Percentiles rank a stretch among this genome's conserved stretches.
Conservation (phyloP, 495 filamentous ascomycete genomes). For the Glonium stellatum region DNA sequence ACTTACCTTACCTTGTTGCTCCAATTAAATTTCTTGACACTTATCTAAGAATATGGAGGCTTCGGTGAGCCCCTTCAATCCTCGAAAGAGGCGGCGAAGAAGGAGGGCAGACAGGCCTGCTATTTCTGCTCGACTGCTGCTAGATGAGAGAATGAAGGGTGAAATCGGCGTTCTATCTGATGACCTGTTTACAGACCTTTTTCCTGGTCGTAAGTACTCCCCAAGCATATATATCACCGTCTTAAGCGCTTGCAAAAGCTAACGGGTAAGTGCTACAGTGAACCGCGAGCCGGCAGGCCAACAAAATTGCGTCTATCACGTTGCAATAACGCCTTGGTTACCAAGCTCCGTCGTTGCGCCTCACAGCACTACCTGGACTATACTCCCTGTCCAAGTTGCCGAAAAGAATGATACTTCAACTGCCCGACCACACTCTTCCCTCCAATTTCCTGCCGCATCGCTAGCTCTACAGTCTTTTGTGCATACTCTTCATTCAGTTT, state of each 20-base stretch:
- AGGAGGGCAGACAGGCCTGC: slow-evolving; percentile 48
- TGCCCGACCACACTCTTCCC: slow-evolving; percentile 60
- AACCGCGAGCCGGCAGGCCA: background rate
- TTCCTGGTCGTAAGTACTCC: slow-evolving; percentile 45
- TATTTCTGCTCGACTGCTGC: slow-evolving; percentile 54
- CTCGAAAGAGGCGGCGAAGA: slow-evolving; percentile 45
- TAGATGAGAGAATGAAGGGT: slow-evolving; percentile 80
- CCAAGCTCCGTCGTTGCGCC: slow-evolving; percentile 50
- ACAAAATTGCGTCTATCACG: slow-evolving; percentile 38
- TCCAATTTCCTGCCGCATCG: slow-evolving; percentile 76
- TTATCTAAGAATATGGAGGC: slow-evolving; percentile 12
- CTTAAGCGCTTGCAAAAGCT: background rate
- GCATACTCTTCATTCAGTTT: slow-evolving; percentile 42
- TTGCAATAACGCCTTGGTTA: slow-evolving; percentile 77
- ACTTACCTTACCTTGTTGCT: background rate
- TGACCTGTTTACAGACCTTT: slow-evolving; percentile 76
- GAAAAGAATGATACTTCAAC: slow-evolving; percentile 31
- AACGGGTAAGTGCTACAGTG: background rate
- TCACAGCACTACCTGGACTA: slow-evolving; percentile 68
- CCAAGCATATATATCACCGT: background rate
- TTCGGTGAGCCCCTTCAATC: slow-evolving; percentile 14
- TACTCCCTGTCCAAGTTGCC: slow-evolving; percentile 63
- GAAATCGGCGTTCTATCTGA: slow-evolving; percentile 82
- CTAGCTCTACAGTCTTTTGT: slow-evolving; percentile 72
- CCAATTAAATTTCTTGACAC: slow-evolving; percentile 8